Evolutionary conservation across 495 filamentous ascomycete species (phyloP), one percentile per base, ranked within the genome.

Genomic region (Tuber melanosporum): DNA sequence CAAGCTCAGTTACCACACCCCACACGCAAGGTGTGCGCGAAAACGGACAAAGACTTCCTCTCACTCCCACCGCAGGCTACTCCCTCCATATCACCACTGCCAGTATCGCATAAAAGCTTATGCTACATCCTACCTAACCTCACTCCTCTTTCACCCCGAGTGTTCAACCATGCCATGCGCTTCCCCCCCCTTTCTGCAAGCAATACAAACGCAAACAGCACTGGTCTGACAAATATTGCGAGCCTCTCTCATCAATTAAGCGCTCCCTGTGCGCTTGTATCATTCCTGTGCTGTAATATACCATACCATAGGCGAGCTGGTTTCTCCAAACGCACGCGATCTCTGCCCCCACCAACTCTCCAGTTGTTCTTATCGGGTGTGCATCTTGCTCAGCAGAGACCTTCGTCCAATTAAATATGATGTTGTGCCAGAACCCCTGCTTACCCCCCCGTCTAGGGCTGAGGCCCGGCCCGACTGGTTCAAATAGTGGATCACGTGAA

Each of bases 381-480:
- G 57, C 32, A 66, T 66, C 57, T 66, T 66, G 57, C 26, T 36
- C 26, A 66, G 57, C 57, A 66, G 26, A 66, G 17, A 14, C 26
- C 26, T 17, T 10, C 12, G 5, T 36, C 57, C 57, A 66, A 66
- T 66, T 36, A 66, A 12, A 66, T 19, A 26, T 15, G 26, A 5
- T 19, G 57, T 1, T 36, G 14, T 36, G 26, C 57, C 5, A 12
- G 12, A 17, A 66, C 17, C 57, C 57, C 57, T 66, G 57, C 15
- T 32, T 36, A 5, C 57, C 32, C 57, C 57, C 14, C 14, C 4
- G 0, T 32, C 57, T 66, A 66, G 57, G 57, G 57, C 57, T 66
- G 57, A 66, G 57, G 57, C 14, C 57, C 14, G 57, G 57, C 57
- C 57, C 57, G 57, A 66, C 26, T 66, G 57, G 57, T 66, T 66